Percentiles rank a stretch among this genome's conserved stretches.
These are phyloP conservation scores for Penicillium samsonianum DNA, from an alignment of 495 filamentous ascomycete species.

Conservation along the genomic window DNA sequence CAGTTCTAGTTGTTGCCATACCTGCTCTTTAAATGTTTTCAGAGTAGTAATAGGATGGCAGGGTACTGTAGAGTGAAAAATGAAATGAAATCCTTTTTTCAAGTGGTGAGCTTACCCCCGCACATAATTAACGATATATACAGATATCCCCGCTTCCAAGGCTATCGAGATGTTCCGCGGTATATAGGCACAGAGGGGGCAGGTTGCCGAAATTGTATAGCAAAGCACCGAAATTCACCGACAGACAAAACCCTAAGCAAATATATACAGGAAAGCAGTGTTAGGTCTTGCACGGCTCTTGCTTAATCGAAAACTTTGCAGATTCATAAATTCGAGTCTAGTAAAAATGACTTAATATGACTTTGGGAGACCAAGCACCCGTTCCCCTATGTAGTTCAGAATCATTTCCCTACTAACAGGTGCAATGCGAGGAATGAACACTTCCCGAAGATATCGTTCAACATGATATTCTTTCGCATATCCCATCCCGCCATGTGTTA, in stretches of 20 bases:
- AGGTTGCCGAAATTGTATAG: too few species aligned
- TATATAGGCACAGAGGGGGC: too few species aligned
- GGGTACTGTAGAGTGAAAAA: too few species aligned
- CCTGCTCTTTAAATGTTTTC: neutral
- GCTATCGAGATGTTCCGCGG: too few species aligned
- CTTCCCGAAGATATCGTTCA: slow-evolving; percentile 72
- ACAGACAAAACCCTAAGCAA: too few species aligned
- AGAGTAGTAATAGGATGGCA: neutral
- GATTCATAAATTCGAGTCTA: neutral
- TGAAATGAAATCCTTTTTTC: too few species aligned
- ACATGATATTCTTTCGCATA: slow-evolving; percentile 80
- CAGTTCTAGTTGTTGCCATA: neutral
- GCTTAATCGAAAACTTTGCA: neutral
- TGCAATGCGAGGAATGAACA: slow-evolving; percentile 71
- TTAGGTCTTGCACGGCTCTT: too few species aligned
- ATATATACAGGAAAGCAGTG: too few species aligned
- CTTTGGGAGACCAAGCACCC: slow-evolving; percentile 53
- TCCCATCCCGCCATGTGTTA: slow-evolving; percentile 73
- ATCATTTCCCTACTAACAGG: slow-evolving; percentile 80
- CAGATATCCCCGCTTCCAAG: too few species aligned
- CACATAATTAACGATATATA: too few species aligned
- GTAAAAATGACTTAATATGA: slow-evolving; percentile 42
- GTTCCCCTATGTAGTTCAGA: slow-evolving; percentile 72
- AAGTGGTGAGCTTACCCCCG: too few species aligned
- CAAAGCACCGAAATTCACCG: too few species aligned